Evolutionary conservation across 768 basidiomycete genomes (phyloP), one percentile per base, ranked within the genome.

Genomic region (Hortiboletus flavorubellus): DNA sequence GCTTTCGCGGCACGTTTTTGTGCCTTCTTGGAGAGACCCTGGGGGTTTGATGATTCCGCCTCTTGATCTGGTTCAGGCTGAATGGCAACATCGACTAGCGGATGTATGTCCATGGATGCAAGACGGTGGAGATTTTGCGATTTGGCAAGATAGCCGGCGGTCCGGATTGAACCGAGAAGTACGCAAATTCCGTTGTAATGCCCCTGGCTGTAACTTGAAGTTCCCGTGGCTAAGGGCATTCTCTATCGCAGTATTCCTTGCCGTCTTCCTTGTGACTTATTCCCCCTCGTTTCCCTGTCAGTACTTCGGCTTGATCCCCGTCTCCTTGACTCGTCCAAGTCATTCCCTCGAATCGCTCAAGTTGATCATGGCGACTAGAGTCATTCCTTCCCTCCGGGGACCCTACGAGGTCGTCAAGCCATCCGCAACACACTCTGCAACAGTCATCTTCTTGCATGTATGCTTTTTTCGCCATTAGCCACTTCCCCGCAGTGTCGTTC

Each of bases 371-470:
- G 52, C 59, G 8, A 58, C 59, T 15, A 59, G 58, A 55, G 61
- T 61, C 42, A 61, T 65, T 50, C 54, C 56, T 44, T 59, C 59
- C 30, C 53, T 58, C 46, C 56, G 51, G 64, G 51, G 68, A 23
- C 64, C 68, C 21, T 78, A 68, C 68, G 69, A 87, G 59, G 75
- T 78, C 31, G 75, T 88, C 31, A 75, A 80, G 37, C 76, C 90
- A 11, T 65, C 74, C 40, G 64, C 75, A 38, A 83, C 80, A 59
- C 93, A 96, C 71, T 86, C 89, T 8, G 90, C 91, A 8, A 93
- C 91, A 0, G 83, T 96, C 59, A 87, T 96, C 64, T 93, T 96
- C 69, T 73, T 93, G 39, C 94, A 97, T 79, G 93, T 93, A 69
- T 64, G 88, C 50, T 43, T 46, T 48, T 15, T 39, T 34, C 18